Base-by-base conservation (phyloP, 2,329 filamentous ascomycete species). In the Leptographium radiaticola region DNA sequence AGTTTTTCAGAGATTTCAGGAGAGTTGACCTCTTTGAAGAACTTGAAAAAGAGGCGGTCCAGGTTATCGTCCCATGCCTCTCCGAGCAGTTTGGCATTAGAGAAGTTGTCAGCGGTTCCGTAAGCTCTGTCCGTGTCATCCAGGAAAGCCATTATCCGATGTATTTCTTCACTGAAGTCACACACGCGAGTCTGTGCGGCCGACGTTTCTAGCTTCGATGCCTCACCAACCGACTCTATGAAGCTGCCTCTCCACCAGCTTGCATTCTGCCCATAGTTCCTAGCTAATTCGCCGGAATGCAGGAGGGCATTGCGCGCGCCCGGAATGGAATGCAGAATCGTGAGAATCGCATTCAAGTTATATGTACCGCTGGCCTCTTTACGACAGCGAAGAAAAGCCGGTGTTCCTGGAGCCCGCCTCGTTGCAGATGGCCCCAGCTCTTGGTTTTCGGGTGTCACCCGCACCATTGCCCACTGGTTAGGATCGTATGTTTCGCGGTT, bases 81-180 rank as follows among this genome's bases (percentile, higher is more conserved):
- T 9, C 36, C 38, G 1, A 53, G 15, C 2, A 53, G 8, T 12
- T 10, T 13, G 2, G 51, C 40, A 6, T 48, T 36, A 6, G 6
- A 10, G 1, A 60, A 25, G 2, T 20, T 66, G 53, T 79, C 76
- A 25, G 72, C 73, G 0, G 75, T 77, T 15, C 77, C 81, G 58
- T 82, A 83, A 45, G 74, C 76, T 45, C 81, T 72, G 31, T 83
- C 76, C 0, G 80, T 81, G 11, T 65, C 68, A 54, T 84, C 80
- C 4, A 84, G 70, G 57, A 84, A 83, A 11, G 79, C 80, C 68
- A 84, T 74, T 6, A 84, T 64, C 15, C 81, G 76, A 59, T 83
- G 80, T 2, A 83, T 59, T 62, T 84, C 81, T 30, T 79, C 71
- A 51, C 68, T 65, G 55, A 79, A 69, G 18, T 70, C 64, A 13